Conservation (phyloP, 1,284 basidiomycete genomes). For the Pascua guehoae region DNA sequence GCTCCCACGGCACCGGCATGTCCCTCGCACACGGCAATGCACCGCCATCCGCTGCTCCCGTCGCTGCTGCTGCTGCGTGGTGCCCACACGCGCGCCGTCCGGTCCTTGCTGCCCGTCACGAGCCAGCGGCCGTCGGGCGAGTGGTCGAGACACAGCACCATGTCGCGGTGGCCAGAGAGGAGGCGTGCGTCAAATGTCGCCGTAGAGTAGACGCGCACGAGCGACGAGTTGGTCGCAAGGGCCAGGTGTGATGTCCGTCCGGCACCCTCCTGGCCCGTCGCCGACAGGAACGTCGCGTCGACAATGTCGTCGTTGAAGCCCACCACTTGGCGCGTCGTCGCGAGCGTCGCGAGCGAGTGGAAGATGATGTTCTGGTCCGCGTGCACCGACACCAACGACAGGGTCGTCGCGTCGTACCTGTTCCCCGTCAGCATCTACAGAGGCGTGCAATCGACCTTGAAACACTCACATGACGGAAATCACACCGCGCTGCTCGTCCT, state of each 20-base stretch:
- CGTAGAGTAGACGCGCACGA: constrained; percentile 80
- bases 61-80: constrained; percentile 41
- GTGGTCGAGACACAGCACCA: constrained; percentile 79
- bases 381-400: constrained; percentile 79
- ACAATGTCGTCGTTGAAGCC: constrained; percentile 99
- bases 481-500: constrained; percentile 62
- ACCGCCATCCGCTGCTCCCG: constrained; percentile 58
- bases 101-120: constrained; percentile 89
- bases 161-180: constrained; percentile 82
- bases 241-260: constrained; percentile 61
- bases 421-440: constrained; percentile 19
- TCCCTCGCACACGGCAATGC: constrained; percentile 84
- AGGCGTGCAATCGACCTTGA: no score
- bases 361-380: constrained; percentile 96
- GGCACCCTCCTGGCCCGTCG: constrained; percentile 27
- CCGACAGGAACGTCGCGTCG: constrained; percentile 69
- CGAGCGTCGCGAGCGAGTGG: constrained; percentile 64
- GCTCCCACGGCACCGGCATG: constrained; percentile 94
- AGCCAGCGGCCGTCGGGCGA: constrained; percentile 67
- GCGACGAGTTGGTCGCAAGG: constrained; percentile 90
- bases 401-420: constrained; percentile 65
- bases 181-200: constrained; percentile 71
- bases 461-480: constrained; percentile 29
- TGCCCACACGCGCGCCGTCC: constrained; percentile 81
- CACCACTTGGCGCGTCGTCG: constrained; percentile 77